Conservation (phyloP, 352 stramenopile species). For the Pythium dissimile region DNA sequence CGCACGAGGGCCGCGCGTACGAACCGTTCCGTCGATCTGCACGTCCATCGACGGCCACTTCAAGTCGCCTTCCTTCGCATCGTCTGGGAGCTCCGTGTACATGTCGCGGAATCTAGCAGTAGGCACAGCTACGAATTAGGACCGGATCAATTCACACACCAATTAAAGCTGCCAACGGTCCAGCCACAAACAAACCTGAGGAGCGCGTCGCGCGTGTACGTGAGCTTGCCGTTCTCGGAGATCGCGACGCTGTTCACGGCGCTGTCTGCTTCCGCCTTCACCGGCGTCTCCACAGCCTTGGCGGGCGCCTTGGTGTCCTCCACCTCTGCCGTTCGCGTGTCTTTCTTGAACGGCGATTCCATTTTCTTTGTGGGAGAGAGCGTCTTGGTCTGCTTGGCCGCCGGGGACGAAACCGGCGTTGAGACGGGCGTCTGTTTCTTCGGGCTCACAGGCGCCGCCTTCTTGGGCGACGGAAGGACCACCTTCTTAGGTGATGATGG, state of each 20-base stretch:
- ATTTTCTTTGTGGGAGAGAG: constrained; percentile 15
- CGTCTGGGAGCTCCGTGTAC: constrained; percentile 25
- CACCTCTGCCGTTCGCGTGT: background rate
- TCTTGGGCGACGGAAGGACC: constrained; percentile 4
- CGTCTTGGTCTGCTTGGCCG: constrained; percentile 2
- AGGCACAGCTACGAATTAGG: background rate
- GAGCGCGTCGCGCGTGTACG: constrained; percentile 27
- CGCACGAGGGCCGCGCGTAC: constrained; percentile 22
- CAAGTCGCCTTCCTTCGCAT: constrained; percentile 12
- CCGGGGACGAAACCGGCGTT: constrained; percentile 14
- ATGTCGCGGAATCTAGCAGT: constrained; percentile 27
- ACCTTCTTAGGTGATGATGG: constrained; percentile 14
- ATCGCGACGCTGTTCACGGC: constrained; percentile 12
- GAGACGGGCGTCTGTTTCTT: constrained; percentile 16
- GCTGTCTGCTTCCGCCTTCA: background rate
- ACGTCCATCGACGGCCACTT: constrained; percentile 41
- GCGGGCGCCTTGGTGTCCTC: background rate
- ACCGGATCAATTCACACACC: background rate
- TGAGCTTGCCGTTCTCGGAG: constrained; percentile 28
- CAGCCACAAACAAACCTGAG: constrained; percentile 11
- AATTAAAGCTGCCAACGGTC: background rate
- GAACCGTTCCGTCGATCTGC: constrained; percentile 21
- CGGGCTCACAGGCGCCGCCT: constrained; percentile 6
- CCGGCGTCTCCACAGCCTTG: background rate
- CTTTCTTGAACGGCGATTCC: constrained; percentile 3